Conservation (phyloP, 2,329 filamentous ascomycete species). For the Endocalyx cinctus region DNA sequence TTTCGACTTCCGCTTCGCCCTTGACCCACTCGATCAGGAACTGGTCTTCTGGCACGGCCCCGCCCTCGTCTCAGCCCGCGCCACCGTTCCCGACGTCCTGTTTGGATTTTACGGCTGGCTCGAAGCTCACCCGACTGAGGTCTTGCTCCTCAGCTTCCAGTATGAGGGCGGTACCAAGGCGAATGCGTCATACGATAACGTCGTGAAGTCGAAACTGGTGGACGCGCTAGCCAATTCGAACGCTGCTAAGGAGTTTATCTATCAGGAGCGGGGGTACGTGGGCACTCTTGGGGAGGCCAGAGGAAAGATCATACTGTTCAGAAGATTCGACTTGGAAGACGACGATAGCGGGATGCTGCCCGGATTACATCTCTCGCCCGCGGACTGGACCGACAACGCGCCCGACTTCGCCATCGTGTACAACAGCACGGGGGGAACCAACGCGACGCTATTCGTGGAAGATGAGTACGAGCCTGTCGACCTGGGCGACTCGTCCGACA, state of each 20-base stretch:
- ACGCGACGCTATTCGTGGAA: slow-evolving; percentile 41
- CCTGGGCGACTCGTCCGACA: slow-evolving; percentile 21
- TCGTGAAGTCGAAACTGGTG: slow-evolving; percentile 33
- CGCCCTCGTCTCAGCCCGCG: slow-evolving; percentile 38
- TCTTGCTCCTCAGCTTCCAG: slow-evolving; percentile 42
- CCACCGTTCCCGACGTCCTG: slow-evolving; percentile 39
- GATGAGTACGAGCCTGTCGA: slow-evolving; percentile 47
- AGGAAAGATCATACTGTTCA: slow-evolving; percentile 34
- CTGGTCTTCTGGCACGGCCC: slow-evolving; percentile 45
- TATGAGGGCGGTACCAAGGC: slow-evolving; percentile 35
- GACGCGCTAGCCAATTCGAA: slow-evolving; percentile 32
- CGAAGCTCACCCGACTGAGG: slow-evolving; percentile 39
- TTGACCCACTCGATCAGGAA: slow-evolving; percentile 38
- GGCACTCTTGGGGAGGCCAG: slow-evolving; percentile 15
- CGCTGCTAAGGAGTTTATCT: slow-evolving; percentile 34
- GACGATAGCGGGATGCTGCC: slow-evolving; percentile 33
- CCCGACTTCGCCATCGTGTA: slow-evolving; percentile 36
- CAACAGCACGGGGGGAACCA: slow-evolving; percentile 29
- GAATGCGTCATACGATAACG: slow-evolving; percentile 28
- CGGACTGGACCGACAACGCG: slow-evolving; percentile 38
- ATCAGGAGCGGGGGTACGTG: slow-evolving; percentile 11
- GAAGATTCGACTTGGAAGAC: slow-evolving; percentile 39
- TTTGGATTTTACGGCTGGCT: slow-evolving; percentile 46
- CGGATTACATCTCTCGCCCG: slow-evolving; percentile 41
- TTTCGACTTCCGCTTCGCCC: slow-evolving; percentile 46